These are phyloP conservation scores for Pestalotiopsis sp. DNA, from an alignment of 2,329 filamentous ascomycete genomes.

Conservation along the genomic window DNA sequence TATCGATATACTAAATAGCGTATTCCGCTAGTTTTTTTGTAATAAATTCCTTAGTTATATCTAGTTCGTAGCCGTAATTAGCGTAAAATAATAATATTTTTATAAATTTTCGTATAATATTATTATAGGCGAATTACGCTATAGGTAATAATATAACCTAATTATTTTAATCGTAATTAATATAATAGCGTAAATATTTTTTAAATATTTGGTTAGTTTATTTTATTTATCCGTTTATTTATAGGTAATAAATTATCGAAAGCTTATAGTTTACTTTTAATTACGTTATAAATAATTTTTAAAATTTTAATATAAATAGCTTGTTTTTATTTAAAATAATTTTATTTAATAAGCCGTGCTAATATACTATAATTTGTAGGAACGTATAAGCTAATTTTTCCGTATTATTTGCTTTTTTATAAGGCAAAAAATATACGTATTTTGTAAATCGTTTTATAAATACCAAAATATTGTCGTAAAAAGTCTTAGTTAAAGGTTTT, in stretches of 20 bases:
- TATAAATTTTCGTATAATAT: neutral
- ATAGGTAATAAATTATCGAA: constrained; percentile 16
- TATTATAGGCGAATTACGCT: neutral
- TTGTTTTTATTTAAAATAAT: constrained; percentile 1
- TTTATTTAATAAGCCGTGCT: neutral
- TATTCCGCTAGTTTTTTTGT: constrained; percentile 19
- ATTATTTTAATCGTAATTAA: constrained; percentile 13
- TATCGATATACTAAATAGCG: constrained; percentile 7
- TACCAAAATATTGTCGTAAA: neutral
- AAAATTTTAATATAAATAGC: constrained; percentile 6
- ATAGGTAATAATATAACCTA: constrained; percentile 9
- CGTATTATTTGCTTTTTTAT: neutral
- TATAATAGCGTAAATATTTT: constrained; percentile 10
- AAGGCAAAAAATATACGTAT: neutral
- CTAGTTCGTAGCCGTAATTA: neutral
- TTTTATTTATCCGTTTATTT: constrained; percentile 18
- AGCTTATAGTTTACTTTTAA: neutral
- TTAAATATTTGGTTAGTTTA: neutral
- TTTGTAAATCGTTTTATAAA: neutral
- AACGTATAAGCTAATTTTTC: neutral
- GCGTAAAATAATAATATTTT: constrained; percentile 5
- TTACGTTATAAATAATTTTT: neutral
- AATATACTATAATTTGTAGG: neutral
- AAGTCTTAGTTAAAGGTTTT: neutral
- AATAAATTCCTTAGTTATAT: constrained; percentile 12